These are phyloP conservation scores for Corylus americana DNA, from an alignment of 306 rosid genomes.

Conservation along the genomic window DNA sequence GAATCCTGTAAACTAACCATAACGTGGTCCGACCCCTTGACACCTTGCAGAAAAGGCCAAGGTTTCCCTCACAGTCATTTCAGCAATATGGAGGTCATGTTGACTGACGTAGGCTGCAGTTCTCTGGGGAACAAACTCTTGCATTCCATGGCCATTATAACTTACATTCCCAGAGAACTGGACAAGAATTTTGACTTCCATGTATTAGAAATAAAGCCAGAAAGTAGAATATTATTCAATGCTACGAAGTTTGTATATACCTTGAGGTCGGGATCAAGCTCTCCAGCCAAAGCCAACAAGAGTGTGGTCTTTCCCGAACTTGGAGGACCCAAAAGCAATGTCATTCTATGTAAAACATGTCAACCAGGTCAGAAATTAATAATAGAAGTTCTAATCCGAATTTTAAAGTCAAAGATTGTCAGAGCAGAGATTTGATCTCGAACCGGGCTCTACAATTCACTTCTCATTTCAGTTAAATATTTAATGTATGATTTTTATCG, in stretches of 20 bases:
- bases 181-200: not conserved
- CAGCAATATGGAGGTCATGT: conserved; percentile 76
- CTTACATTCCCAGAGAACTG: conserved; percentile 46
- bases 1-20: conserved; percentile 35
- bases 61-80: conserved; percentile 94
- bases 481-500: too few species aligned
- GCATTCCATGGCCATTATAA: conserved; percentile 50
- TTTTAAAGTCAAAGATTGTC: not conserved
- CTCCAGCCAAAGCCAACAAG: conserved; percentile 74
- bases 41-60: conserved; percentile 81
- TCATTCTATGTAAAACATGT: conserved; percentile 44
- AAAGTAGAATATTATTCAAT: not conserved
- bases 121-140: conserved; percentile 63
- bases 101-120: conserved; percentile 88
- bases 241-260: conserved; percentile 30
- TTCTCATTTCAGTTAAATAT: too few species aligned
- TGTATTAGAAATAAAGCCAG: not conserved
- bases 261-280: conserved; percentile 57
- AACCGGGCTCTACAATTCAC: too few species aligned
- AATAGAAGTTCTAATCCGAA: not conserved
- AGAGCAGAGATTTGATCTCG: too few species aligned
- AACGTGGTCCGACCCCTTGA: conserved; percentile 82
- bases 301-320: conserved; percentile 83
- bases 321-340: conserved; percentile 87
- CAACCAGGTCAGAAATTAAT: not conserved